Base-by-base conservation (phyloP, 306 rosid species). In the Casuarina glauca region DNA sequence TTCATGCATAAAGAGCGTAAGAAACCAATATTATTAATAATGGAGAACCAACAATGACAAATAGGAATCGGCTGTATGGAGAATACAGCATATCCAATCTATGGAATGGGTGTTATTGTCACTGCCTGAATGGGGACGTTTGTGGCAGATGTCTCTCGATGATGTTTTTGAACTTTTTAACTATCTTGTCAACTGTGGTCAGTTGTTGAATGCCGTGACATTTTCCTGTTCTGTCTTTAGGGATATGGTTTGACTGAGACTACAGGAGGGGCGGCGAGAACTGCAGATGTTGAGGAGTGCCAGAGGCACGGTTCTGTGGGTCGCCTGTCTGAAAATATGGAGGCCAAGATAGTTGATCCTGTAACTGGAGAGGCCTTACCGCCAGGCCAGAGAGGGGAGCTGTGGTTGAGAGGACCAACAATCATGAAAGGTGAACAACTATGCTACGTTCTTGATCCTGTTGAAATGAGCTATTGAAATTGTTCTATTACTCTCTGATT, bases 161-260 rank as follows among this genome's bases (percentile, higher is more conserved):
- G 32, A 26, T 26, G 32, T 26, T 26, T 26, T 26, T 26, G 32
- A 26, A 26, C 1, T 26, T 26, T 26, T 26, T 0, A 26, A 26
- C 32, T 26, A 26, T 26, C 32, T 26, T 26, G 32, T 26, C 32
- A 26, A 26, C 32, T 26, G 32, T 26, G 32, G 32, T 26, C 32
- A 1, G 32, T 26, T 26, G 32, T 26, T 26, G 32, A 26, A 44
- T 44, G 48, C 9, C 32, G 32, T 44, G 3, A 9, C 11, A 42
- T 1, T n/a, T 80, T 53, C 57, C 60, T 60, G 38, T 16, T 73
- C 62, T 73, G n/a, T 45, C 2, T 1, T 68, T 2, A 95, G 98
- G 98, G 98, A 48, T 95, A 95, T 85, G 98, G 97, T 57, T 77
- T 95, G 84, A 95, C 97, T 45, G 97, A 95, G 76, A 87, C 85